These are phyloP conservation scores for Zygosaccharomyces kombuchaensis DNA, from an alignment of 805 yeast species.

Conservation along the genomic window DNA sequence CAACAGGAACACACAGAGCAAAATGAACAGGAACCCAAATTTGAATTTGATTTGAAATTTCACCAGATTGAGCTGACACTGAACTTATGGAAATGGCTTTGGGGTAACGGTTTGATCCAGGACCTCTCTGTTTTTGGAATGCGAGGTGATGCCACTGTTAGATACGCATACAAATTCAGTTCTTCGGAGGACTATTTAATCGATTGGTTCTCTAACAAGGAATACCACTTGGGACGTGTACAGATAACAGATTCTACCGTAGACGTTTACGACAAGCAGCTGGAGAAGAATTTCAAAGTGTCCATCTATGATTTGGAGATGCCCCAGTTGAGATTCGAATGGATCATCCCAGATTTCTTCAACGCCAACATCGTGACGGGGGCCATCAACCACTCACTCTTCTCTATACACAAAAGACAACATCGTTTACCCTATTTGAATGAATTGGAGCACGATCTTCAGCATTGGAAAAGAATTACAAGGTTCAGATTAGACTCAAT, in stretches of 20 bases:
- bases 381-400: slow-evolving; percentile 67
- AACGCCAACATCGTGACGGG: slow-evolving; percentile 70
- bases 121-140: slow-evolving; percentile 76
- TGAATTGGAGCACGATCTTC: slow-evolving; percentile 35
- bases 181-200: slow-evolving; percentile 22
- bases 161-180: slow-evolving; percentile 46
- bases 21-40: slow-evolving; percentile 18
- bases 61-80: slow-evolving; percentile 77
- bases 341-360: slow-evolving; percentile 61
- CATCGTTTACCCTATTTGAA: slow-evolving; percentile 46
- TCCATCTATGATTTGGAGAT: slow-evolving; percentile 63
- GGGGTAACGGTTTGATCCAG: slow-evolving; percentile 79
- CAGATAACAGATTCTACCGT: slow-evolving; percentile 33
- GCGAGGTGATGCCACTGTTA: slow-evolving; percentile 58
- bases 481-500: slow-evolving; percentile 42
- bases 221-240: slow-evolving; percentile 43
- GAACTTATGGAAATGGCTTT: slow-evolving; percentile 79
- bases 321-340: slow-evolving; percentile 53
- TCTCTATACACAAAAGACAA: slow-evolving; percentile 73
- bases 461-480: slow-evolving; percentile 49
- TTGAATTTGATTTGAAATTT: slow-evolving; percentile 73
- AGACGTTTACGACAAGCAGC: slow-evolving; percentile 22
- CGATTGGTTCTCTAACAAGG: slow-evolving; percentile 34
- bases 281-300: slow-evolving; percentile 36
- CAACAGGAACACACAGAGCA: slow-evolving; percentile 33